Percentiles rank a stretch among this genome's conserved stretches.
Conservation (phyloP, 2,329 filamentous ascomycete species). For the Pseudocercospora musae region DNA sequence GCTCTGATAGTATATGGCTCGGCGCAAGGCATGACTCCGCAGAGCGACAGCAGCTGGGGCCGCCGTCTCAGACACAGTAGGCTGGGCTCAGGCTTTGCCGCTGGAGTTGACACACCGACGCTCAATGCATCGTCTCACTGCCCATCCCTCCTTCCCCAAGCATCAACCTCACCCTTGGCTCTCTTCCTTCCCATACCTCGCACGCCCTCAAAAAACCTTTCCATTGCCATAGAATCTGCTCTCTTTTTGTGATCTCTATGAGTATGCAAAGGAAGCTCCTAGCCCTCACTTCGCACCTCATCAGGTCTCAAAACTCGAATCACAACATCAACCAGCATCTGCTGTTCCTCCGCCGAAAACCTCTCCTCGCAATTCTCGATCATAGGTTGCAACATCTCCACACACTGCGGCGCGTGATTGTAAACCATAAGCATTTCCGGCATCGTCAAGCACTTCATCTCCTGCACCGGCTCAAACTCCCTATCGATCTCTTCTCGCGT, state of each 20-base stretch:
- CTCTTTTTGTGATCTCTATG: neutral
- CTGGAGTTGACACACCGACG: too few species aligned
- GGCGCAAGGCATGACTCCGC: too few species aligned
- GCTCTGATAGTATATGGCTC: too few species aligned
- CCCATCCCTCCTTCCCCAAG: neutral
- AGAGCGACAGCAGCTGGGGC: too few species aligned
- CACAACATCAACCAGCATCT: constrained; percentile 31
- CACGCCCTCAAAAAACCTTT: neutral
- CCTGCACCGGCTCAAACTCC: constrained; percentile 30
- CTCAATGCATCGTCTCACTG: neutral
- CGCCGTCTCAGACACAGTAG: too few species aligned
- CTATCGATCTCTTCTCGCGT: constrained; percentile 27
- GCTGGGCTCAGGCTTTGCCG: too few species aligned
- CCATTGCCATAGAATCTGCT: neutral
- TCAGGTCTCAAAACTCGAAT: constrained; percentile 15
- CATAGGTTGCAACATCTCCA: constrained; percentile 36
- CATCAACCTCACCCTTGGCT: neutral
- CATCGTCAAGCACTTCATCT: constrained; percentile 35
- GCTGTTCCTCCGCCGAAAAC: constrained; percentile 34
- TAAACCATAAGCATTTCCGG: constrained; percentile 35
- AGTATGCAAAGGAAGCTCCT: constrained; percentile 10
- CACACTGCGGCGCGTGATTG: constrained; percentile 33
- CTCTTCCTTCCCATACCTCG: neutral
- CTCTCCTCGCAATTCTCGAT: constrained; percentile 36
- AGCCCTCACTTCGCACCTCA: constrained; percentile 13